These are phyloP conservation scores for Chaetomiaceae sp. DNA, from an alignment of 2,329 filamentous ascomycete genomes.

Conservation along the genomic window DNA sequence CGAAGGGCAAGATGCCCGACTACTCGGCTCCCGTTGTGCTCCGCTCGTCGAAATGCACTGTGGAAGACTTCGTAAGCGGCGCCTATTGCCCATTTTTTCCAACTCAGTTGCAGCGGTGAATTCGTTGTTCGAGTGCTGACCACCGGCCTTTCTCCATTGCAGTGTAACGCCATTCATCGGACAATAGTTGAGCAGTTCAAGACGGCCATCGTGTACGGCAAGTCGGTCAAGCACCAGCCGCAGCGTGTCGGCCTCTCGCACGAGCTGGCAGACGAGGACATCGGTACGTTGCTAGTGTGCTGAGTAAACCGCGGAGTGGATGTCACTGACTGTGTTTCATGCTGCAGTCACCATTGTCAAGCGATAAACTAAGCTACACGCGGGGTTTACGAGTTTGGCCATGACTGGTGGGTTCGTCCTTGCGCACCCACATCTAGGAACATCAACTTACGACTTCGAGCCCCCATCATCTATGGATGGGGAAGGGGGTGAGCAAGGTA, in stretches of 20 bases:
- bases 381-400: background rate
- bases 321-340: background rate
- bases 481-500: no score
- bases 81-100: background rate
- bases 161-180: constrained; percentile 97
- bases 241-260: constrained; percentile 88
- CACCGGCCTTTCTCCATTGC: no score
- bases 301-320: background rate
- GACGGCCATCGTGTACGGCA: constrained; percentile 90
- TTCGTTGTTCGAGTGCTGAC: no score
- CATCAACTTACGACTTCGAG: no score
- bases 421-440: background rate
- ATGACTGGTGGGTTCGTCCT: background rate
- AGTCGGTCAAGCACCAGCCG: constrained; percentile 97
- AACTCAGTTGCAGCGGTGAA: no score
- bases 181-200: constrained; percentile 95
- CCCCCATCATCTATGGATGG: no score
- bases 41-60: constrained; percentile 71
- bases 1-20: constrained; percentile 90
- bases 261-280: constrained; percentile 93
- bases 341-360: constrained; percentile 61
- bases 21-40: constrained; percentile 89
- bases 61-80: constrained; percentile 88
- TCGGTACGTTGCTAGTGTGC: constrained; percentile 58
- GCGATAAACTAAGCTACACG: constrained; percentile 38